Evolutionary conservation across 2,329 filamentous ascomycete species (phyloP).

Genomic region (Ophiostoma ulmi): DNA sequence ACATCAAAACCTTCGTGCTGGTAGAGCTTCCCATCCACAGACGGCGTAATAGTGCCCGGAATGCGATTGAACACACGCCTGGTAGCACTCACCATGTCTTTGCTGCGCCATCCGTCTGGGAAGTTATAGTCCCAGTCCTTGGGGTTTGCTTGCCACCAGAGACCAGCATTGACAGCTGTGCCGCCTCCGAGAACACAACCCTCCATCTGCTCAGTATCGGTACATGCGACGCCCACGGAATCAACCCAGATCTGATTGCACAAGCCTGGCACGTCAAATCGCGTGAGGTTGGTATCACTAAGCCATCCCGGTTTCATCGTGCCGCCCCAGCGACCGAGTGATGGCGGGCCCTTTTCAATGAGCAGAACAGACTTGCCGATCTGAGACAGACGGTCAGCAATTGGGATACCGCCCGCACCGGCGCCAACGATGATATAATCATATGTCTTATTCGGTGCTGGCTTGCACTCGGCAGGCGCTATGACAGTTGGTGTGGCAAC

Average conservation of each 20-base stretch:
- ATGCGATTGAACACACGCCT: background rate
- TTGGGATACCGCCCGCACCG: background rate
- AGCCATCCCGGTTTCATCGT: background rate
- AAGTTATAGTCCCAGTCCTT: conserved; percentile 9
- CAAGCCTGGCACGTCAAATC: background rate
- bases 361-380: conserved; percentile 4
- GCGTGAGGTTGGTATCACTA: background rate
- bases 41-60: background rate
- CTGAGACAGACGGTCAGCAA: background rate
- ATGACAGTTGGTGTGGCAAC: background rate
- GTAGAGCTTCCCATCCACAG: background rate
- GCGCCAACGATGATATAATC: background rate
- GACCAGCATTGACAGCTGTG: background rate
- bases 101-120: background rate
- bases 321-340: background rate
- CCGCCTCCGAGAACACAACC: background rate
- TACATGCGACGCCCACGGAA: background rate
- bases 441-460: background rate
- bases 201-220: background rate
- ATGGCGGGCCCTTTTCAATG: background rate
- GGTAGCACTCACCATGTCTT: background rate
- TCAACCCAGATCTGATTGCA: background rate
- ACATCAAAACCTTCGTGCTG: background rate
- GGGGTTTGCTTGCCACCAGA: background rate
- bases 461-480: background rate